Conservation (phyloP, 1,284 basidiomycete genomes). For the Athelia sp. region DNA sequence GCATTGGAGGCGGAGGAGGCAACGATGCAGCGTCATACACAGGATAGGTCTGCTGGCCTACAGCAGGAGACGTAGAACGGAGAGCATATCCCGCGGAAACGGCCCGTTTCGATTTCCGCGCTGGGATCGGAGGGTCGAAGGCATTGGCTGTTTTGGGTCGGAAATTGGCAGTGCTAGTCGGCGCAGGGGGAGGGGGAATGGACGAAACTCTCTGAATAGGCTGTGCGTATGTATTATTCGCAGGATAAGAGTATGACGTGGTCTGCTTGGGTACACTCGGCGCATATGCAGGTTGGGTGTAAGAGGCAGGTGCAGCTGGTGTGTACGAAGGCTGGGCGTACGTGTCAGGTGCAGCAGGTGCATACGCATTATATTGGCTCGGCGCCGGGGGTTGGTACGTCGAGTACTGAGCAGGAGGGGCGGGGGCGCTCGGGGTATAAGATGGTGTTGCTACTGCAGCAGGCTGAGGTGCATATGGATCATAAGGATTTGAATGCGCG, state of each 20-base stretch:
- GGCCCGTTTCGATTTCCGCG: slow-evolving; percentile 39
- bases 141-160: slow-evolving; percentile 66
- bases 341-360: slow-evolving; percentile 1
- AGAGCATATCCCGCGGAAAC: slow-evolving; percentile 18
- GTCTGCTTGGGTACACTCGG: background rate
- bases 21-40: slow-evolving; percentile 20
- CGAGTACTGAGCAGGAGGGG: slow-evolving; percentile 12
- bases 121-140: slow-evolving; percentile 74
- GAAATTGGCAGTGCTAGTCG: slow-evolving; percentile 31
- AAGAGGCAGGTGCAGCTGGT: slow-evolving; percentile 1
- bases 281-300: slow-evolving; percentile 9
- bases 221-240: slow-evolving; percentile 6
- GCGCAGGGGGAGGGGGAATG: slow-evolving; percentile 29
- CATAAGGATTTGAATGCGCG: slow-evolving; percentile 11
- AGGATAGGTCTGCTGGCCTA: slow-evolving; percentile 15
- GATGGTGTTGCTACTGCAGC: slow-evolving; percentile 13
- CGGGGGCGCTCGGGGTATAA: slow-evolving; percentile 13
- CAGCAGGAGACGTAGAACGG: slow-evolving; percentile 22
- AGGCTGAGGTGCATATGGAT: slow-evolving; percentile 27
- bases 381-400: slow-evolving; percentile 6
- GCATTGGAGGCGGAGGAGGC: slow-evolving; percentile 15
- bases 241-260: background rate
- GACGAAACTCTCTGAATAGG: slow-evolving; percentile 2
- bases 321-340: slow-evolving; percentile 13
- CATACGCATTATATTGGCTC: background rate